Base-by-base conservation (phyloP, 352 stramenopile species). In the Phytophthora cactorum region DNA sequence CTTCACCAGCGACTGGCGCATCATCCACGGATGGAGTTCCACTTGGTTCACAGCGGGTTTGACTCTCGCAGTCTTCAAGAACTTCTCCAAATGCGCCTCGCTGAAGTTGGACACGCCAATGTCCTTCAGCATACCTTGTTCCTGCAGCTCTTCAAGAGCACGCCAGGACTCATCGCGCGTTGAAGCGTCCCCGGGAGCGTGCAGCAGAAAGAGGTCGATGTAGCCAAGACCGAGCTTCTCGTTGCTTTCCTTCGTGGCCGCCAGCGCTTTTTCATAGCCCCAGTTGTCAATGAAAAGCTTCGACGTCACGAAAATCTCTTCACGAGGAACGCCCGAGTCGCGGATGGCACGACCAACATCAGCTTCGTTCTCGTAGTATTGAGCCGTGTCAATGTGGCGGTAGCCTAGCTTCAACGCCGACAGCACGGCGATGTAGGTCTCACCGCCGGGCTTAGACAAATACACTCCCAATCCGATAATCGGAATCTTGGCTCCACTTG, bases 21-120 rank as follows among this genome's bases (percentile, higher is more conserved):
- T 81, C 1, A 90, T 67, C 71, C 84, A 97, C 28, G 86, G 88
- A 61, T 93, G 78, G 57, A 94, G 75, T 47, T 92, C 79, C 22
- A 96, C 79, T 63, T 96, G 88, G 75, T 96, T 95, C 61, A 95
- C 86, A 4, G 85, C 84, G 0, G 89, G 86, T 45, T 84, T 88
- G 15, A 82, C 81, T 6, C 57, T 66, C 17, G 68, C 78, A 10
- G 83, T 81, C 54, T 84, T 68, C 38, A 89, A 76, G 0, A 98
- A 68, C 50, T 92, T 89, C 51, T 87, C 60, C 45, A 97, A 75
- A 68, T 98, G 92, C 2, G 68, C 74, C n/a, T 90, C 64, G 4
- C 82, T 66, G 74, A 96, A 97, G 70, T 97, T 98, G 25, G 81
- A 97, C 31, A 98, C 90, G 38, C 93, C 92, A 60, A 96, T 94